Base-by-base conservation (phyloP, 768 basidiomycete species). In the Auricularia sp. region DNA sequence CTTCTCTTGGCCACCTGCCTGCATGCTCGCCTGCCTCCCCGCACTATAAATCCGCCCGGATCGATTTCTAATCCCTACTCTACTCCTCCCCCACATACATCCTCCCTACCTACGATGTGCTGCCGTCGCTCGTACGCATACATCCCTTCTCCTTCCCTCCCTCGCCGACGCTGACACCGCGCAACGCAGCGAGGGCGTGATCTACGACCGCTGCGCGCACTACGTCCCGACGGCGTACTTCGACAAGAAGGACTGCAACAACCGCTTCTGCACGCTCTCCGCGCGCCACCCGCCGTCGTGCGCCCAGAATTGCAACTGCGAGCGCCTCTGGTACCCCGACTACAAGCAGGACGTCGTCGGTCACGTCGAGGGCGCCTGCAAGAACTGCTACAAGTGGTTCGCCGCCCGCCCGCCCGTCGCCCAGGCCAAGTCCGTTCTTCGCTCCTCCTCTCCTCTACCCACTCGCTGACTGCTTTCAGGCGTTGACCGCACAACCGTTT, bases 271-370 rank as follows among this genome's bases (percentile, higher is more conserved):
- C 69, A 70, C 73, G 29, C 73, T 76, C 63, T 83, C 81, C 3
- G 62, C 35, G 0, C 70, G 70, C 35, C 82, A 83, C 68, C 72
- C 75, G 1, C 72, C 70, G n/a, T 74, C 74, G 36, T 83, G 81
- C 67, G 65, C 65, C 58, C 29, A 29, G 29, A 72, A 77, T 62
- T 82, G 80, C 63, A 70, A 68, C 44, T 82, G 82, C 70, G 78
- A 82, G 63, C 74, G 76, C 61, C 70, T 73, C 53, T 73, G 69
- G 70, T 77, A 69, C 61, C 65, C 63, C 36, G 87, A 81, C 70
- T 87, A 86, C 69, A 65, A 67, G n/a, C 75, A 80, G 42, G 87
- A 86, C 73, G 76, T 83, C 61, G 83, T 84, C 72, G 86, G 83
- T 80, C 85, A 78, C 70, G 18, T 16, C 47, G 47, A 51, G 47